A percentile compares a stretch with the other conserved stretches of the same genome.
phyloP scores from a whole-genome alignment of 139 green algal genomes.

The Chlamydomonas sp. region DNA sequence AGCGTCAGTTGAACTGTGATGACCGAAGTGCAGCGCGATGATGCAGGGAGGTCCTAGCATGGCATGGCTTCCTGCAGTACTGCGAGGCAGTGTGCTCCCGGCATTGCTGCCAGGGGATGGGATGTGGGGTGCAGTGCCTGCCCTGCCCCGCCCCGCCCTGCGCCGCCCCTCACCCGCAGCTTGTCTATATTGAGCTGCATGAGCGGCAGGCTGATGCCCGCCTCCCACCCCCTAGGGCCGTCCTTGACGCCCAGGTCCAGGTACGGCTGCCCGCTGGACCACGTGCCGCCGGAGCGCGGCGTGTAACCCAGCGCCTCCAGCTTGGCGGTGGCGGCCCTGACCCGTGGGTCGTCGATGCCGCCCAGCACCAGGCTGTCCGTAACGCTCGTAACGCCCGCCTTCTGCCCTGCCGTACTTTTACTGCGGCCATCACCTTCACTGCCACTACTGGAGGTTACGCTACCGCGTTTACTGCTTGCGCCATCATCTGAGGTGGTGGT shows the following conservation, averaged over 20 bases:
- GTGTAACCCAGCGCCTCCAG: constrained; percentile 33
- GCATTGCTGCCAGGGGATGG: too few species aligned
- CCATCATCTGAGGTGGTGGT: too few species aligned
- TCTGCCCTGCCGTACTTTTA: neutral
- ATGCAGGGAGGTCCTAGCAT: too few species aligned
- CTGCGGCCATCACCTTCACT: too few species aligned
- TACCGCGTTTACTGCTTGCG: too few species aligned
- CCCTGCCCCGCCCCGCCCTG: neutral
- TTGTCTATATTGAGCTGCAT: constrained; percentile 45
- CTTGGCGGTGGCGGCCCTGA: constrained; percentile 9
- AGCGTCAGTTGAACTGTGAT: too few species aligned
- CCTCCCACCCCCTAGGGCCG: neutral
- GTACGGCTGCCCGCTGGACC: constrained; percentile 63
- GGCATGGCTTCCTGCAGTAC: too few species aligned
- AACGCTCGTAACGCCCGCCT: neutral
- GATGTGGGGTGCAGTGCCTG: too few species aligned
- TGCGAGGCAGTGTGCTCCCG: too few species aligned
- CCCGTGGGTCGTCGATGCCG: neutral
- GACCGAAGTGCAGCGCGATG: too few species aligned
- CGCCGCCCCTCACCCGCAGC: constrained; percentile 43
- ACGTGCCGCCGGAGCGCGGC: constrained; percentile 44
- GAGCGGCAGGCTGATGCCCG: constrained; percentile 68
- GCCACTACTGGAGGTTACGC: too few species aligned
- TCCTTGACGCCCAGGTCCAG: constrained; percentile 52
- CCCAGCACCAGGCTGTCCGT: too few species aligned